A percentile compares a stretch with the other conserved stretches of the same genome.
These are phyloP conservation scores for Phytomonas sp. DNA, from an alignment of 208 protist genomes.

Conservation along the genomic window DNA sequence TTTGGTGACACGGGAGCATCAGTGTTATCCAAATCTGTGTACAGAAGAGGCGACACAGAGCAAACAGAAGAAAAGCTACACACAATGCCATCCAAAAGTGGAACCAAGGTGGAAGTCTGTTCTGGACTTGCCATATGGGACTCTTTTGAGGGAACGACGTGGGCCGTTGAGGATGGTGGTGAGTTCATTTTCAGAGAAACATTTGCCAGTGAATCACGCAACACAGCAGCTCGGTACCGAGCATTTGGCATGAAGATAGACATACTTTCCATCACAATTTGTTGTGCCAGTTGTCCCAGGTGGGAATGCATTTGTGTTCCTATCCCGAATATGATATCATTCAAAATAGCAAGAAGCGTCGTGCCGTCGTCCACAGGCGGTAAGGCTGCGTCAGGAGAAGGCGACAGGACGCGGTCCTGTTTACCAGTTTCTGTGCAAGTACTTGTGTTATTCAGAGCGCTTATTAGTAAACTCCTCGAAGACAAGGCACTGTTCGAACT, in stretches of 20 bases:
- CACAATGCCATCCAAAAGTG: conserved; percentile 1
- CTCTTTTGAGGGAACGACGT: neutral
- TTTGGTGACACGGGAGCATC: neutral
- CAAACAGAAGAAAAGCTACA: neutral
- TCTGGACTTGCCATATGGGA: conserved; percentile 5
- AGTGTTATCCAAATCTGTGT: neutral
- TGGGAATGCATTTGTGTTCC: conserved; percentile 35
- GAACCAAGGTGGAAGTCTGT: neutral
- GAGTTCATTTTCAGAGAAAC: neutral
- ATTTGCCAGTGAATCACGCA: conserved; percentile 47
- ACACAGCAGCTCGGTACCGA: conserved; percentile 36
- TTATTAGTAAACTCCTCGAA: neutral
- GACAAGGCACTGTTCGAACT: neutral
- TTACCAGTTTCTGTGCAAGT: neutral
- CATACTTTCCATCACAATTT: conserved; percentile 57
- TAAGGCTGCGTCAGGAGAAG: conserved; percentile 3
- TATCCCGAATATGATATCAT: conserved; percentile 69
- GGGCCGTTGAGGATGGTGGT: neutral
- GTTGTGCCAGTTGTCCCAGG: conserved; percentile 35
- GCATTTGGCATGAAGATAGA: conserved; percentile 71
- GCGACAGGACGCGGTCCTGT: neutral
- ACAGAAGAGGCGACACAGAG: neutral
- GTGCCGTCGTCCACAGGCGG: conserved; percentile 6
- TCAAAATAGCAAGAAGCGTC: conserved; percentile 52
- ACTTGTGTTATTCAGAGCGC: neutral